These are phyloP conservation scores for Pseudocercospora pini-densiflorae DNA, from an alignment of 2,329 filamentous ascomycete genomes.

Conservation along the genomic window DNA sequence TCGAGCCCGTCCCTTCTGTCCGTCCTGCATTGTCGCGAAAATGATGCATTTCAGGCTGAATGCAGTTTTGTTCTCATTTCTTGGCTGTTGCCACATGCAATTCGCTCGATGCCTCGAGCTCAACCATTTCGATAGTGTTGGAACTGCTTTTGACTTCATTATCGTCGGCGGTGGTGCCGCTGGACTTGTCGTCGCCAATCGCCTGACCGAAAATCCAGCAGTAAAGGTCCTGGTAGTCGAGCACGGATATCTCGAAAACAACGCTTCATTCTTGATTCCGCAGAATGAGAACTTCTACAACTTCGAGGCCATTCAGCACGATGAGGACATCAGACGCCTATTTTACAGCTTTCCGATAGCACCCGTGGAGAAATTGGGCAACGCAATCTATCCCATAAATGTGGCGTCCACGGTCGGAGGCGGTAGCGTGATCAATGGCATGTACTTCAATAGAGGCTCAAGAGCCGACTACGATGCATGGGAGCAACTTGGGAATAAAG, in stretches of 20 bases:
- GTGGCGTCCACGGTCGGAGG: conserved; percentile 23
- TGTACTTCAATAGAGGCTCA: conserved; percentile 47
- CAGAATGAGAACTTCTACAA: background rate
- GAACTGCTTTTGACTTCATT: conserved; percentile 27
- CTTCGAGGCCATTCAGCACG: background rate
- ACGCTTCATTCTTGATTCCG: background rate
- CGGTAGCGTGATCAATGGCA: conserved; percentile 40
- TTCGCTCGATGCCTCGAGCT: no score
- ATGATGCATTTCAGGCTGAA: no score
- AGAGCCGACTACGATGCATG: conserved; percentile 60
- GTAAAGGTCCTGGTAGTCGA: conserved; percentile 40
- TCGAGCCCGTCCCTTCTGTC: no score
- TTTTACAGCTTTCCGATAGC: background rate
- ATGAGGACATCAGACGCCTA: background rate
- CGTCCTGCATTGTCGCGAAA: no score
- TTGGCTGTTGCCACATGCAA: no score
- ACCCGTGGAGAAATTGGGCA: conserved; percentile 37
- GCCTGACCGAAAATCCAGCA: conserved; percentile 34
- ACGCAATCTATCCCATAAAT: no score
- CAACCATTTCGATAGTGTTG: no score
- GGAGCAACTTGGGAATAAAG: conserved; percentile 60
- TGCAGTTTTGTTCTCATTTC: no score
- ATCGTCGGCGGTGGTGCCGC: conserved; percentile 38
- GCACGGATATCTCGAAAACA: conserved; percentile 30
- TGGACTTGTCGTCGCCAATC: conserved; percentile 34